Evolutionary conservation across 2,329 filamentous ascomycete genomes (phyloP), one percentile per base, ranked within the genome.

Genomic region (Daldinia sp.): DNA sequence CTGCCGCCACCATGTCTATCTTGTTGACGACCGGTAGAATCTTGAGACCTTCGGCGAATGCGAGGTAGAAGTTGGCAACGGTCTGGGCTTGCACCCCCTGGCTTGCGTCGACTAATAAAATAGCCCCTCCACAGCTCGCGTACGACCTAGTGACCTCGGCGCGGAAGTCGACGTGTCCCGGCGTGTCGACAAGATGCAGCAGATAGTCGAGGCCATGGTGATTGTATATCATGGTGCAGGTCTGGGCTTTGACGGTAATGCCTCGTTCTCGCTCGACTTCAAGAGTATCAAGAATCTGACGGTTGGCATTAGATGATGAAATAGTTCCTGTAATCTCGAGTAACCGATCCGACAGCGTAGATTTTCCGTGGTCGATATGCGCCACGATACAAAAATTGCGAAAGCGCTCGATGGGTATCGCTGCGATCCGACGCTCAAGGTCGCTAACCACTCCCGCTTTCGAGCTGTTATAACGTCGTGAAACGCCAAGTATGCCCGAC

Each of bases 341-440:
- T 55, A 99, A 81, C 2, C 95, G 90, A 74, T 99, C 95, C 69
- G 90, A 94, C 54, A 99, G 87, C 3, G 95, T 99, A 75, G 92
- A 96, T 79, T 99, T 99, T 73, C 95, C 95, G 87, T 99, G 95
- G 77, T 99, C 95, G 75, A 99, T 96, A 77, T 99, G 95, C 8
- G 95, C 95, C 52, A 99, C 94, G 73, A 99, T 98, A 79, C 95
- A 99, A 77, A 99, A 99, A 78, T 99, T 99, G 66, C 95, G 90
- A 70, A 88, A 94, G 17, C 91, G 86, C 59, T 90, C 87, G 72
- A 94, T 90, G 2, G 91, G 91, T 56, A 94, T 94, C 4, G 86
- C 87, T 13, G 87, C 82, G 63, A 94, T 93, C 68, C 87, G 84
- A 41, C 77, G 76, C 70, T 87, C 84, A 55, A 87, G 78, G 17